Conservation (phyloP, 305 asterid genomes). For the Solanum hybrid region DNA sequence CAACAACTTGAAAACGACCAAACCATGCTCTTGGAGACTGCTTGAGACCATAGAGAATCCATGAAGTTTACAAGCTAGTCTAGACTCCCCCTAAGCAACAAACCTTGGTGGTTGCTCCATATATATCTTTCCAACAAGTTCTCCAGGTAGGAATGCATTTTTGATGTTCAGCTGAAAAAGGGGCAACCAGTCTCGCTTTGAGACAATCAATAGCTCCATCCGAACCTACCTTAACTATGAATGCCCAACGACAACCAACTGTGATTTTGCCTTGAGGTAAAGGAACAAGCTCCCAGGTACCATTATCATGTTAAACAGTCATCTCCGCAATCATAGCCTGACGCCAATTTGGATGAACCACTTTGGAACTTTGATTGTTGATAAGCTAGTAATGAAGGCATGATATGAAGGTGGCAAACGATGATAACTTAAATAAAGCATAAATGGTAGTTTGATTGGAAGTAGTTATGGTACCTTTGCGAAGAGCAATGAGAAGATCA, state of each 20-base stretch:
- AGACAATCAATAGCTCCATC: not conserved
- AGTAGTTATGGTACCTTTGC: not conserved
- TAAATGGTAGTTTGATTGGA: not conserved
- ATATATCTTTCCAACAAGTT: not conserved
- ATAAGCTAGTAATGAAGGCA: not conserved
- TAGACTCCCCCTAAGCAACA: not conserved
- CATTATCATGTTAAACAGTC: not conserved
- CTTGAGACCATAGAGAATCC: not conserved
- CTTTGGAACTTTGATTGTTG: not conserved
- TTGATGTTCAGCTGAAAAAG: not conserved
- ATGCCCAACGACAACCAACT: not conserved
- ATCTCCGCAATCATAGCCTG: not conserved
- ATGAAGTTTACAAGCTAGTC: not conserved
- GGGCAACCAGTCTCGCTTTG: not conserved
- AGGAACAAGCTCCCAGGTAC: not conserved
- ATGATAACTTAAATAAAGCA: not conserved
- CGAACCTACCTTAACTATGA: not conserved
- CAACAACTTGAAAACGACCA: not conserved
- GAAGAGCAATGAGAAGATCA: not conserved
- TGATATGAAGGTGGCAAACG: not conserved
- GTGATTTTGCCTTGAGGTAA: not conserved
- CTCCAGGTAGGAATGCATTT: not conserved
- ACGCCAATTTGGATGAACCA: not conserved
- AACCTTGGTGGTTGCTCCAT: not conserved
- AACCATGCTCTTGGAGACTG: not conserved